phyloP scores from a whole-genome alignment of 1,284 basidiomycete genomes.

The Austroboletus rostrupii region DNA sequence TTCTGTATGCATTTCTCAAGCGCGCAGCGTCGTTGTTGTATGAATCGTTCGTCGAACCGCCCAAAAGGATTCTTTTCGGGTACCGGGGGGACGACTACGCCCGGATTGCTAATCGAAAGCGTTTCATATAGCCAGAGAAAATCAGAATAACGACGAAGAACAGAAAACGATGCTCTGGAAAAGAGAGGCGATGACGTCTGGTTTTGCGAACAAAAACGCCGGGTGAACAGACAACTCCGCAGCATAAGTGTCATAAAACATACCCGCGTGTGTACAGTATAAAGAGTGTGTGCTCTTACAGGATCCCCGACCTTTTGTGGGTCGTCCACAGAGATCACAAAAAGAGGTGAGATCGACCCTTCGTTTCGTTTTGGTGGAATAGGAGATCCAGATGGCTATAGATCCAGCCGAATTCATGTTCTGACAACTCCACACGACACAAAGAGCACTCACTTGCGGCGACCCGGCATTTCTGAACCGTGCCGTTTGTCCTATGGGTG shows the following conservation, averaged over 20 bases:
- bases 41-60: constrained; percentile 85
- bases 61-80: constrained; percentile 94
- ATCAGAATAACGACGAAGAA: constrained; percentile 92
- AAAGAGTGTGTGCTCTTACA: constrained; percentile 88
- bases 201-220: neutral
- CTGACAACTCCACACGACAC: neutral
- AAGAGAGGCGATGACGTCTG: constrained; percentile 83
- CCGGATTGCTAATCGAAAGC: constrained; percentile 89
- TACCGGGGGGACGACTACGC: constrained; percentile 93
- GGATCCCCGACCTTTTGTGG: constrained; percentile 93
- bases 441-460: constrained; percentile 19
- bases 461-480: constrained; percentile 32
- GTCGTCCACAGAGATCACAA: constrained; percentile 84
- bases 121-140: constrained; percentile 97
- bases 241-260: constrained; percentile 18
- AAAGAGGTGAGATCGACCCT: constrained; percentile 52
- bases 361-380: constrained; percentile 31
- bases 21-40: constrained; percentile 77
- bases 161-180: constrained; percentile 81
- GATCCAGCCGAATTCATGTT: constrained; percentile 4
- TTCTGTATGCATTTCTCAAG: constrained; percentile 90
- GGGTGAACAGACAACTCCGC: neutral
- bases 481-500: constrained; percentile 59
- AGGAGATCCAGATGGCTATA: constrained; percentile 19
- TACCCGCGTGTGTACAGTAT: constrained; percentile 87